Percentiles rank a stretch among this genome's conserved stretches.
These are phyloP conservation scores for Penicillium angulare DNA, from an alignment of 495 filamentous ascomycete genomes.

Conservation along the genomic window DNA sequence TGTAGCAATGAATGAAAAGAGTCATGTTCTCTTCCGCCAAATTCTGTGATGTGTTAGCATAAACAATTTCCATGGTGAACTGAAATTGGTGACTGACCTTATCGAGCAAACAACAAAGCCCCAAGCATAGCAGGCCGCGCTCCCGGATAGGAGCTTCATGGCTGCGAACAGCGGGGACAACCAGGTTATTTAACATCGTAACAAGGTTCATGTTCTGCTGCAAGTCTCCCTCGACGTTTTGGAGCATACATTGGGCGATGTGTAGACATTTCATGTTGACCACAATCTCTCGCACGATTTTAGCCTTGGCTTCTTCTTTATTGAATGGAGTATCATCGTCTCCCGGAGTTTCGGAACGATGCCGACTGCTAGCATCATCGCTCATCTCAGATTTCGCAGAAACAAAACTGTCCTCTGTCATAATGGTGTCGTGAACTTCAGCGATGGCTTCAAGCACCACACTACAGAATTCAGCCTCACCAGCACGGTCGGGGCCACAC, in stretches of 20 bases:
- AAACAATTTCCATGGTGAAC: background rate
- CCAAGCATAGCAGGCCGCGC: slow-evolving; percentile 82
- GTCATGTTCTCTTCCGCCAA: slow-evolving; percentile 91
- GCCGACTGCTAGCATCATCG: slow-evolving; percentile 50
- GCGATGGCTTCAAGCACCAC: slow-evolving; percentile 90
- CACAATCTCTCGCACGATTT: slow-evolving; percentile 83
- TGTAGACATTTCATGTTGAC: slow-evolving; percentile 98
- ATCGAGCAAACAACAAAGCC: slow-evolving; percentile 87
- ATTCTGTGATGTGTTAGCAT: slow-evolving; percentile 43
- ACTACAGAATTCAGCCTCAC: slow-evolving; percentile 90
- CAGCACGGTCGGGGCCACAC: slow-evolving; percentile 72
- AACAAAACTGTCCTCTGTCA: slow-evolving; percentile 82
- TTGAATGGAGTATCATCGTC: slow-evolving; percentile 49
- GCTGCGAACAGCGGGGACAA: slow-evolving; percentile 89
- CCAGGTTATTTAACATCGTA: slow-evolving; percentile 93
- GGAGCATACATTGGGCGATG: slow-evolving; percentile 95
- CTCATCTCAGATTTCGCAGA: slow-evolving; percentile 84
- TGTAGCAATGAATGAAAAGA: slow-evolving; percentile 94
- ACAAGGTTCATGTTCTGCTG: slow-evolving; percentile 85
- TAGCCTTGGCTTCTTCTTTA: slow-evolving; percentile 74
- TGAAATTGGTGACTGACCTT: slow-evolving; percentile 48
- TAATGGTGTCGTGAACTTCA: slow-evolving; percentile 90
- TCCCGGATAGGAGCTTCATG: slow-evolving; percentile 93
- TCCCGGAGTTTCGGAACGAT: slow-evolving; percentile 44
- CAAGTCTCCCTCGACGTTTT: slow-evolving; percentile 80